These are phyloP conservation scores for Neurospora sp. DNA, from an alignment of 2,329 filamentous ascomycete genomes.

Conservation along the genomic window DNA sequence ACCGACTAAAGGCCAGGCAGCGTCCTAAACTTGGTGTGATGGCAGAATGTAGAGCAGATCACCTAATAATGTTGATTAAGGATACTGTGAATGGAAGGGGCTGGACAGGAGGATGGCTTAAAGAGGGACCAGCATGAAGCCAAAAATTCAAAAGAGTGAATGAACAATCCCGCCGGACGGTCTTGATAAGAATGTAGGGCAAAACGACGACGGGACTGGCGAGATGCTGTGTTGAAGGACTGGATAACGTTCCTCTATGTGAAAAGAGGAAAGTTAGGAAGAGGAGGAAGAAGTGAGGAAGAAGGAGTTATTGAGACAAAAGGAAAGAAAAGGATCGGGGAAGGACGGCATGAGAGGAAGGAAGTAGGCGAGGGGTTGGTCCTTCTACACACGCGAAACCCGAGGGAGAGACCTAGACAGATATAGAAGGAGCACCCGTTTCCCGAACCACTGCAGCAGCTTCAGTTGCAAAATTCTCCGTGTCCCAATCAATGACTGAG, in stretches of 20 bases:
- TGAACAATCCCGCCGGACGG: neutral
- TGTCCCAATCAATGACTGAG: neutral
- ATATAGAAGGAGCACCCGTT: constrained; percentile 13
- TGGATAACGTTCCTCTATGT: neutral
- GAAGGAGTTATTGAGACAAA: constrained; percentile 2
- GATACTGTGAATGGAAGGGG: neutral
- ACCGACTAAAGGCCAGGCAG: neutral
- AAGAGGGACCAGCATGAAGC: neutral
- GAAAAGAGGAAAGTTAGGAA: neutral
- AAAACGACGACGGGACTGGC: neutral
- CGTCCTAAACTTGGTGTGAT: neutral
- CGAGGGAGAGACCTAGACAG: constrained; percentile 4
- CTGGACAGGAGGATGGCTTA: neutral
- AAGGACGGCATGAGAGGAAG: neutral
- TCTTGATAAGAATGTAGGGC: neutral
- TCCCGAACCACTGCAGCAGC: neutral
- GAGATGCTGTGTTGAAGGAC: neutral
- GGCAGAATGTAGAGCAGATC: neutral
- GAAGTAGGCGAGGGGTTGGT: neutral
- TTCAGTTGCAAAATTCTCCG: constrained; percentile 5
- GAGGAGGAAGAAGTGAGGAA: neutral
- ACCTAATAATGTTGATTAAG: neutral
- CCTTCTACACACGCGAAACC: neutral
- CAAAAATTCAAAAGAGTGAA: neutral
- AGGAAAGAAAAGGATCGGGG: neutral